These are phyloP conservation scores for Lentinula sp. DNA, from an alignment of 768 basidiomycete genomes.

Conservation along the genomic window DNA sequence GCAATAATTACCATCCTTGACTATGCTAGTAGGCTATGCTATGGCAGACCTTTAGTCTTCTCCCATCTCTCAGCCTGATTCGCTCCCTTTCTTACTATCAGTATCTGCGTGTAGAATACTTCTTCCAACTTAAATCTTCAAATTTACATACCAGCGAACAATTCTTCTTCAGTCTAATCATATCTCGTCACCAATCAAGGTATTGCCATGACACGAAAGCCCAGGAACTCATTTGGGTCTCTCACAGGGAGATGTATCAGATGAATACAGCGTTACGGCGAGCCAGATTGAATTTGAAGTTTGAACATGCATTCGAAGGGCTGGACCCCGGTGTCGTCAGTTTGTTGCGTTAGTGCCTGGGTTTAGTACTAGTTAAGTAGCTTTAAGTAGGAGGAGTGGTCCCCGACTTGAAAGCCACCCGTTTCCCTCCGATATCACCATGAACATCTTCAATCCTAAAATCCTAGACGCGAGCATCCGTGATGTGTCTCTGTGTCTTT, in stretches of 20 bases:
- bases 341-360: background rate
- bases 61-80: too few relatives aligned
- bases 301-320: background rate
- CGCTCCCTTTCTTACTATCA: too few relatives aligned
- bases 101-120: too few relatives aligned
- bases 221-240: background rate
- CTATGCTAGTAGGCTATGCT: too few relatives aligned
- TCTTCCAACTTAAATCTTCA: too few relatives aligned
- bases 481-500: constrained; percentile 52
- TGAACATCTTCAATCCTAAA: constrained; percentile 70
- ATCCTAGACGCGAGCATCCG: constrained; percentile 74
- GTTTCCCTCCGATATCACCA: constrained; percentile 14
- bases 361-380: background rate
- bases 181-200: background rate
- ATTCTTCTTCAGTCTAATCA: background rate
- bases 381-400: background rate
- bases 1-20: too few relatives aligned
- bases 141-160: too few relatives aligned
- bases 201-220: constrained; percentile 1
- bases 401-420: background rate
- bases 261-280: background rate
- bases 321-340: constrained; percentile 1
- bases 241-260: background rate
- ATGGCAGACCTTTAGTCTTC: too few relatives aligned
- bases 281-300: background rate